Evolutionary conservation across 306 rosid genomes (phyloP).

Genomic region (Astragalus glycyphyllos): DNA sequence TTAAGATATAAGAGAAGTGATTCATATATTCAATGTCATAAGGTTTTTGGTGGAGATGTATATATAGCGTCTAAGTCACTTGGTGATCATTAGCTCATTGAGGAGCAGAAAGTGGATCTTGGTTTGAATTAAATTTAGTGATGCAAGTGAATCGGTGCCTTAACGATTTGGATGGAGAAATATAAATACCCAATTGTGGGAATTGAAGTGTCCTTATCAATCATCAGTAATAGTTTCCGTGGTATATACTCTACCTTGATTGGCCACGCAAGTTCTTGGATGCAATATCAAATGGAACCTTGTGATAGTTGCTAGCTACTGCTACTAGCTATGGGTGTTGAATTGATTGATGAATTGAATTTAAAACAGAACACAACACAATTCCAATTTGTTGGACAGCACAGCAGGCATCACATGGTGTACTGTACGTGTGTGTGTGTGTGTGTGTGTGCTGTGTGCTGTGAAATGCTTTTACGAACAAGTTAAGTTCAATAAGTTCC

Average conservation of each 20-base stretch:
- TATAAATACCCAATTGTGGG: no score
- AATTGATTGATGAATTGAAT: neutral
- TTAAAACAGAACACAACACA: neutral
- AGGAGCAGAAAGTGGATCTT: no score
- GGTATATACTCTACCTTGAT: neutral
- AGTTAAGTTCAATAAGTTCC: neutral
- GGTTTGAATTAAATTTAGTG: no score
- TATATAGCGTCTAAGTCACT: no score
- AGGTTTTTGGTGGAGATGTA: no score
- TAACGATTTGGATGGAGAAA: no score
- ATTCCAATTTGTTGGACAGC: neutral
- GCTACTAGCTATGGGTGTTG: no score
- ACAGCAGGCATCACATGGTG: slow-evolving; percentile 35
- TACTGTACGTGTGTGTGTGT: neutral
- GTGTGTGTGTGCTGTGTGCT: neutral
- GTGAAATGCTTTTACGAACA: slow-evolving; percentile 6
- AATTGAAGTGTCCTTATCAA: no score
- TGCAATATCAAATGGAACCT: neutral
- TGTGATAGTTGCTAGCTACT: neutral
- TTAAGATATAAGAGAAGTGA: no score
- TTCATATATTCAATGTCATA: no score
- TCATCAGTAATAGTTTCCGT: neutral
- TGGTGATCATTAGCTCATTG: no score
- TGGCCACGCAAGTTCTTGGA: slow-evolving; percentile 1
- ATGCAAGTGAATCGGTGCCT: no score